A percentile compares a stretch with the other conserved stretches of the same genome.
phyloP scores from a whole-genome alignment of 441 rosid genomes.

The Populus hybrid region DNA sequence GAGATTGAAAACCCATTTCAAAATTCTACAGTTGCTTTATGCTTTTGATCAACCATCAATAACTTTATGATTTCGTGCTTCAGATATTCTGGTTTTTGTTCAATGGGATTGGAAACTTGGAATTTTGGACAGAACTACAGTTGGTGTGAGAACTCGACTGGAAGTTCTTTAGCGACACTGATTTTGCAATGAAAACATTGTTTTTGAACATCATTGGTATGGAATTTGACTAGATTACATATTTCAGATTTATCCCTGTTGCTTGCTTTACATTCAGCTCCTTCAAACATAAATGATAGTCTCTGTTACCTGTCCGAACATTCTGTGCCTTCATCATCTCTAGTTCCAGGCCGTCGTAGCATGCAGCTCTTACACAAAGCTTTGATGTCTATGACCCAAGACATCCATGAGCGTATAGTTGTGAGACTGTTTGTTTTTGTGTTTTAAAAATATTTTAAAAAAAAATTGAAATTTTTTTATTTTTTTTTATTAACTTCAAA shows the following conservation, averaged over 20 bases:
- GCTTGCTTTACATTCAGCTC: not conserved
- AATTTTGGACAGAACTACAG: not conserved
- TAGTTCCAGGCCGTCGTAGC: constrained; percentile 60
- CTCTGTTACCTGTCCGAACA: not conserved
- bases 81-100: not conserved
- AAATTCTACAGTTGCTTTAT: not conserved
- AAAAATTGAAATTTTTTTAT: no score
- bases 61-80: not conserved
- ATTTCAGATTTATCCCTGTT: not conserved
- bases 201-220: not conserved
- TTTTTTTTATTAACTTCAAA: no score
- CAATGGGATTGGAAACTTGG: not conserved
- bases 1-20: not conserved
- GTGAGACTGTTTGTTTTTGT: no score
- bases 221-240: not conserved
- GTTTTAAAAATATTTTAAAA: no score
- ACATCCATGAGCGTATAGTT: constrained; percentile 45
- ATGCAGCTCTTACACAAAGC: constrained; percentile 50
- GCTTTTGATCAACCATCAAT: not conserved
- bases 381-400: constrained; percentile 70
- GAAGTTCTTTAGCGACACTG: not conserved
- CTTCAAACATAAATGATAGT: not conserved
- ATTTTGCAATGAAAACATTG: not conserved
- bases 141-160: not conserved
- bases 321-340: not conserved